Conservation (phyloP, 805 yeast species). For the Hanseniaspora valbyensis region DNA sequence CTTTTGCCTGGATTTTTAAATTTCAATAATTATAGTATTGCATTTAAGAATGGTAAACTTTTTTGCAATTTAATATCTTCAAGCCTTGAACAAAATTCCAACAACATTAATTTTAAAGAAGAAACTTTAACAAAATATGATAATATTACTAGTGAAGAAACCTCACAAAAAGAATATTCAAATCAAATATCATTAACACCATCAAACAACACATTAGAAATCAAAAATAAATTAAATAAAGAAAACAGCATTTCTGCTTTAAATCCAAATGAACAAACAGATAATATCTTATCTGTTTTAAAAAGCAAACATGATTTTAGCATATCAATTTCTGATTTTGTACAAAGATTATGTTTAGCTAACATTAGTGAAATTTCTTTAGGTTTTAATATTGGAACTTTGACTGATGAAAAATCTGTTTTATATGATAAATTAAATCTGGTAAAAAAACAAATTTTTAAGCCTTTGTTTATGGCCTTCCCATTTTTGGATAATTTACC, state of each 20-base stretch:
- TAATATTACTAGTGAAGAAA: too few relatives aligned
- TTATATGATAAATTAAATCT: slow-evolving; percentile 34
- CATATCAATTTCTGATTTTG: slow-evolving; percentile 30
- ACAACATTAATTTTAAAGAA: too few relatives aligned
- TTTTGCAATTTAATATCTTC: slow-evolving; percentile 25
- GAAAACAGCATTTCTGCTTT: too few relatives aligned
- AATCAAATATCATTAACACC: too few relatives aligned
- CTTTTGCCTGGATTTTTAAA: slow-evolving; percentile 41
- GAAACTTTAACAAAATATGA: not conserved
- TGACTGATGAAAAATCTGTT: slow-evolving; percentile 26
- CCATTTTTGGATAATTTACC: slow-evolving; percentile 44
- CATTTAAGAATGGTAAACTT: slow-evolving; percentile 29
- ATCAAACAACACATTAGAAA: not conserved
- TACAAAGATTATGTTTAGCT: slow-evolving; percentile 39
- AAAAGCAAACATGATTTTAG: slow-evolving; percentile 10
- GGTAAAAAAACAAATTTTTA: slow-evolving; percentile 44
- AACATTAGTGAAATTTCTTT: slow-evolving; percentile 41
- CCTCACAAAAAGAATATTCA: not conserved
- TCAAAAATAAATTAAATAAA: too few relatives aligned
- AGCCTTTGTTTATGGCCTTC: slow-evolving; percentile 44
- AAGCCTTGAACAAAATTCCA: slow-evolving; percentile 15
- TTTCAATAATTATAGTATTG: slow-evolving; percentile 34
- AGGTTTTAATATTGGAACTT: slow-evolving; percentile 38
- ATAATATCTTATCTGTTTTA: too few relatives aligned
- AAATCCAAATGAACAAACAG: too few relatives aligned